Percentiles rank a stretch among this genome's conserved stretches.
These are phyloP conservation scores for Calocybe indica DNA, from an alignment of 768 basidiomycete species.

Conservation along the genomic window DNA sequence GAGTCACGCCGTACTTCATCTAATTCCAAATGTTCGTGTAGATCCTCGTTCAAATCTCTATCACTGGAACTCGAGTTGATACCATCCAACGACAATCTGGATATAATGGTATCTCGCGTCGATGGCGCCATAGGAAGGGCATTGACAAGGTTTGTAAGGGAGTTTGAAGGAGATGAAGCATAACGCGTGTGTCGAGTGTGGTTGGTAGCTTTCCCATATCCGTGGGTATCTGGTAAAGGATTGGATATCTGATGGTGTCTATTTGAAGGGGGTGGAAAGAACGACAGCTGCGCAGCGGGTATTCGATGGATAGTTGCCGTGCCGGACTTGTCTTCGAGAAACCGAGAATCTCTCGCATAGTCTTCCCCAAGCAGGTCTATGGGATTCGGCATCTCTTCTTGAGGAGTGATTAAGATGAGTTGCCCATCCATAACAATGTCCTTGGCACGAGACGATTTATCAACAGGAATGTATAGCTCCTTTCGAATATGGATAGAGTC, in stretches of 20 bases:
- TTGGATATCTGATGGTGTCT: constrained; percentile 9
- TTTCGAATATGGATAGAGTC: constrained; percentile 89
- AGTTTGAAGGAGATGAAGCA: constrained; percentile 24
- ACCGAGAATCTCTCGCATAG: constrained; percentile 5
- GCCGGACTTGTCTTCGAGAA: constrained; percentile 8
- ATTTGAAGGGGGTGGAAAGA: constrained; percentile 43
- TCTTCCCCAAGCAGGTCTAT: constrained; percentile 7
- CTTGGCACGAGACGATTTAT: constrained; percentile 43
- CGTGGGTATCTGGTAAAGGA: constrained; percentile 7
- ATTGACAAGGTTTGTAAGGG: constrained; percentile 37
- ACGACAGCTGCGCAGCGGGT: constrained; percentile 45
- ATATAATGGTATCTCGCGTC: constrained; percentile 49
- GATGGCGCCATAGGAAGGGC: constrained; percentile 46
- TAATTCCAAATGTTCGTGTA: constrained; percentile 35
- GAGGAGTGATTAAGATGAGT: constrained; percentile 20
- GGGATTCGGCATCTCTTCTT: constrained; percentile 12
- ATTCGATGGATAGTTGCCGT: constrained; percentile 35
- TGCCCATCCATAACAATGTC: constrained; percentile 22
- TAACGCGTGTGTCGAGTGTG: constrained; percentile 19
- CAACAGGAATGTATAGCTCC: constrained; percentile 73
- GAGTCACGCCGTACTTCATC: constrained; percentile 25
- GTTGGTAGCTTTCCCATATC: constrained; percentile 8
- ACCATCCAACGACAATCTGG: constrained; percentile 50
- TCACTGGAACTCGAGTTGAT: constrained; percentile 38
- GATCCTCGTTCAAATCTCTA: constrained; percentile 24